Percentiles rank a stretch among this genome's conserved stretches.
phyloP scores from a whole-genome alignment of 1,139 yeast genomes.

The Yamadazyma membranifaciens region DNA sequence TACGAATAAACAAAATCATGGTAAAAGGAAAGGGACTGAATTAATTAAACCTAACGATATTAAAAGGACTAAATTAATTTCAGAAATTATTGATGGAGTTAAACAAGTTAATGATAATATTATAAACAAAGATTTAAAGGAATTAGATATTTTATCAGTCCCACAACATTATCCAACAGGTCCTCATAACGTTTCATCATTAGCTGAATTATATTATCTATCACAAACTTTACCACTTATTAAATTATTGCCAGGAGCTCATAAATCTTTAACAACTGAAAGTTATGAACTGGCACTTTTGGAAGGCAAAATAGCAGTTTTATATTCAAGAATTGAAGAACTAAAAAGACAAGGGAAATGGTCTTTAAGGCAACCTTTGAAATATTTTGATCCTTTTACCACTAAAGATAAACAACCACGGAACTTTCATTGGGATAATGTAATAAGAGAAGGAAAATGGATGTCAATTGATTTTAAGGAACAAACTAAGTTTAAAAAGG shows the following conservation, averaged over 20 bases:
- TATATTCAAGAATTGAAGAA: slow-evolving; percentile 89
- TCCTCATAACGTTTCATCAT: slow-evolving; percentile 53
- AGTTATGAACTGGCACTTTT: slow-evolving; percentile 80
- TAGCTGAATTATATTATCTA: slow-evolving; percentile 82
- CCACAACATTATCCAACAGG: slow-evolving; percentile 46
- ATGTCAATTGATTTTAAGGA: slow-evolving; percentile 78
- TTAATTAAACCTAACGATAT: neutral
- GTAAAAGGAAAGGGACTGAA: slow-evolving; percentile 7
- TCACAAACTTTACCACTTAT: slow-evolving; percentile 86
- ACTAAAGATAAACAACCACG: slow-evolving; percentile 29
- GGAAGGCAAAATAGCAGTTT: slow-evolving; percentile 94
- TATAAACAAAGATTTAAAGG: slow-evolving; percentile 26
- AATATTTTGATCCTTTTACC: slow-evolving; percentile 66
- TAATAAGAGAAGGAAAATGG: slow-evolving; percentile 84
- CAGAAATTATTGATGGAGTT: slow-evolving; percentile 12
- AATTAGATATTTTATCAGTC: slow-evolving; percentile 37
- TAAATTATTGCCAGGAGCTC: slow-evolving; percentile 78
- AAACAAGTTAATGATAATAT: slow-evolving; percentile 24
- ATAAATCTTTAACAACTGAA: slow-evolving; percentile 81
- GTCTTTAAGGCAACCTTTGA: slow-evolving; percentile 85
- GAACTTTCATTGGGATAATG: slow-evolving; percentile 64
- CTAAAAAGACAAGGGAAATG: slow-evolving; percentile 83
- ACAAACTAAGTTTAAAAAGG: slow-evolving; percentile 63
- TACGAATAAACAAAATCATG: slow-evolving; percentile 1
- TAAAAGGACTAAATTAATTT: slow-evolving; percentile 11